Base-by-base conservation (phyloP, 371 early-diverging fungal species). In the Mortierella sp. region DNA sequence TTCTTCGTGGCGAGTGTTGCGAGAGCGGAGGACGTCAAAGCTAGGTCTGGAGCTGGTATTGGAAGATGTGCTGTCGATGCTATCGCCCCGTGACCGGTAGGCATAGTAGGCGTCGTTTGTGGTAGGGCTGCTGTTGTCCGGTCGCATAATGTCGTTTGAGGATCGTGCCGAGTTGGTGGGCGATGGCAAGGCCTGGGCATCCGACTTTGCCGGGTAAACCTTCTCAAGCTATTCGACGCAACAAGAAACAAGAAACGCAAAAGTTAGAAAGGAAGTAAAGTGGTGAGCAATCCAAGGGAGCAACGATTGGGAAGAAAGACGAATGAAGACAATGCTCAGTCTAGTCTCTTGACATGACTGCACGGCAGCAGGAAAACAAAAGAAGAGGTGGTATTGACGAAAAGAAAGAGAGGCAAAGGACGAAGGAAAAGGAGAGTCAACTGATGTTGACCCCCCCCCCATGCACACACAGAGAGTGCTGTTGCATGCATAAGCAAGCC, bases 161-260 rank as follows among this genome's bases (percentile, higher is more conserved):
- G 84, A 83, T 54, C 80, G 84, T n/a, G 80, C 69, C 24, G 84
- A 83, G 55, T 74, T 83, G 44, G 84, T 83, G 6, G 84, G 84
- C 21, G 84, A 83, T 51, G 84, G 84, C 50, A 83, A 73, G 43
- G 74, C 75, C 34, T 80, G 80, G 9, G 69, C 75, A 55, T 80
- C 84, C 31, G 77, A 69, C 67, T 75, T 79, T 40, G 75, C 54
- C 14, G 84, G 84, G 51, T 83, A 83, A 21, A 83, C 84, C 78
- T 83, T 80, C 71, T 80, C 71, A 16, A 71, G 46, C 75, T 67
- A 76, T 69, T 19, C 43, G 13, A 46, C 9, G 13, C 13, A 13
- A 43, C 48, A 71, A 54, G 26, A 34, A 40, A 40, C 57, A 57
- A 73, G 40, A 71, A 43, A 53, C 31, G 34, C n/a, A 46, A 31